These are phyloP conservation scores for Candida qinlingensis DNA, from an alignment of 805 yeast species.

Conservation along the genomic window DNA sequence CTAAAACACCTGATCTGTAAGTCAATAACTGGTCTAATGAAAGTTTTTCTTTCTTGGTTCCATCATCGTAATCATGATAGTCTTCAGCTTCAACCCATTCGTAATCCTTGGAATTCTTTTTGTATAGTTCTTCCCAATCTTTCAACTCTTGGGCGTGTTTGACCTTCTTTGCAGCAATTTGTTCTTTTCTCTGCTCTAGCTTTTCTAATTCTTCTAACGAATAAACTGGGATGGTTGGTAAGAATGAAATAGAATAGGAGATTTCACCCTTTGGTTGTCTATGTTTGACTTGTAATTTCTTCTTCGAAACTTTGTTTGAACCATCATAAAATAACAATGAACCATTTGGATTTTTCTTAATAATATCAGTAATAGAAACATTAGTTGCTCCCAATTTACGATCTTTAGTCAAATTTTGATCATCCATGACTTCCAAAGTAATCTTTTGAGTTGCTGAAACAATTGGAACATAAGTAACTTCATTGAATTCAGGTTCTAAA, in stretches of 20 bases:
- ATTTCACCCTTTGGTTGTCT: conserved; percentile 47
- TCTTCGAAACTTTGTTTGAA: conserved; percentile 35
- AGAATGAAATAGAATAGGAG: conserved; percentile 52
- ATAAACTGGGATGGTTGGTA: conserved; percentile 61
- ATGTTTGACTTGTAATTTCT: conserved; percentile 28
- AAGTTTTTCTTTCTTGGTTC: conserved; percentile 37
- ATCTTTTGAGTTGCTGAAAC: conserved; percentile 55
- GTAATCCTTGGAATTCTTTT: conserved; percentile 53
- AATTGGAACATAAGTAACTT: conserved; percentile 56
- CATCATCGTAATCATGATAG: conserved; percentile 34
- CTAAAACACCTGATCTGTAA: conserved; percentile 58
- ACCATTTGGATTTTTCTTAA: conserved; percentile 44
- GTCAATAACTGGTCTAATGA: conserved; percentile 47
- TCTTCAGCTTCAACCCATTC: conserved; percentile 53
- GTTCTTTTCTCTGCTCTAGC: conserved; percentile 37
- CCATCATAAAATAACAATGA: conserved; percentile 48
- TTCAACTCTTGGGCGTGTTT: conserved; percentile 31
- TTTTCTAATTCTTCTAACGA: conserved; percentile 50
- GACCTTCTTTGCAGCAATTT: conserved; percentile 31
- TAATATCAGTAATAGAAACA: conserved; percentile 42
- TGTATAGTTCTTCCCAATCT: conserved; percentile 44
- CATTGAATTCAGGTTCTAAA: conserved; percentile 53
- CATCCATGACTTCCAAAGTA: conserved; percentile 58
- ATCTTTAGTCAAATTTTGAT: conserved; percentile 58
- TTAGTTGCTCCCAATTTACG: conserved; percentile 57